Percentiles rank a stretch among this genome's conserved stretches.
These are phyloP conservation scores for Microthyrium microscopicum DNA, from an alignment of 2,329 filamentous ascomycete genomes.

Conservation along the genomic window DNA sequence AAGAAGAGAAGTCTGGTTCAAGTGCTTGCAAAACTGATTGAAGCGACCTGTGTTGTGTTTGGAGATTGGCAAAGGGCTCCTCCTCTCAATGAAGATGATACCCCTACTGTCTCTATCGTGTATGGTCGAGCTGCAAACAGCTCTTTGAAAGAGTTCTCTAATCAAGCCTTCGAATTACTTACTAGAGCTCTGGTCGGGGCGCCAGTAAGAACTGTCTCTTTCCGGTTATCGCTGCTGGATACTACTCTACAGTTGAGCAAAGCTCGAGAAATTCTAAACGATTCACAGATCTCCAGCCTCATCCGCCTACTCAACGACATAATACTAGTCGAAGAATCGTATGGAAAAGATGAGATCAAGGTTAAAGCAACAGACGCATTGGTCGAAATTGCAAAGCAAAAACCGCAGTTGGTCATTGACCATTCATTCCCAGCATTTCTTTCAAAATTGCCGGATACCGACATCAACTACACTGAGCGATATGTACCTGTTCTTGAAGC, in stretches of 20 bases:
- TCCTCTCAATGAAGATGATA: constrained; percentile 22
- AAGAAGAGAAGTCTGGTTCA: constrained; percentile 48
- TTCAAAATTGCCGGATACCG: constrained; percentile 43
- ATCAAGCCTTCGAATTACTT: constrained; percentile 26
- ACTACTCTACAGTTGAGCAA: constrained; percentile 27
- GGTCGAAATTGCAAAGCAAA: constrained; percentile 43
- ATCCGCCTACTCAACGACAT: constrained; percentile 46
- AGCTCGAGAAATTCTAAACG: constrained; percentile 23
- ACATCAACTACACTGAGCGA: constrained; percentile 25
- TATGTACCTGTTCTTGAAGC: constrained; percentile 44
- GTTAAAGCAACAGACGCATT: constrained; percentile 41
- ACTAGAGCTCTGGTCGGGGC: constrained; percentile 26
- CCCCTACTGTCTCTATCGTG: constrained; percentile 5
- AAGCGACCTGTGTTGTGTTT: constrained; percentile 40
- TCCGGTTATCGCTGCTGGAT: constrained; percentile 27
- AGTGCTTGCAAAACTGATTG: constrained; percentile 39
- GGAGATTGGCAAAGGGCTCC: constrained; percentile 35
- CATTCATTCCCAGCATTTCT: constrained; percentile 51
- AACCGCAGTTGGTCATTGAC: constrained; percentile 44
- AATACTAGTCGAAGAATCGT: constrained; percentile 40
- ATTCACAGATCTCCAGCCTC: constrained; percentile 28
- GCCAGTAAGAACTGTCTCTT: constrained; percentile 32
- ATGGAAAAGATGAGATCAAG: constrained; percentile 39
- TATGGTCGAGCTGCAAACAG: constrained; percentile 18
- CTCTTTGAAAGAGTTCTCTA: constrained; percentile 22